Base-by-base conservation (phyloP, 2,329 filamentous ascomycete species). In the Claviceps pazoutovae region DNA sequence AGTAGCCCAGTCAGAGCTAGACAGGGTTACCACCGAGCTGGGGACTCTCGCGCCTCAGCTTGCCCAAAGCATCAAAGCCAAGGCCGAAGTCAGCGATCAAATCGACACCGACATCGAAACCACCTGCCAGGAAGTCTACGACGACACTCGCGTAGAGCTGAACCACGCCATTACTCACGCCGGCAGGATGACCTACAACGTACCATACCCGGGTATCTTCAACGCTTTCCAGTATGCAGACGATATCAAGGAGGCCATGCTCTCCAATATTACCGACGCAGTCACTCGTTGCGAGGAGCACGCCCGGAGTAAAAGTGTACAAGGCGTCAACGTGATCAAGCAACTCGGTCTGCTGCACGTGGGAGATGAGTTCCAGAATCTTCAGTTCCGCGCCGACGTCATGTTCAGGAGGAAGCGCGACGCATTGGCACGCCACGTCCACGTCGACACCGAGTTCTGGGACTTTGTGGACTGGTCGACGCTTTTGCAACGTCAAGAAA, bases 341-440 rank as follows among this genome's bases (percentile, higher is more conserved):
- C 84, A 88, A 58, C 77, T 97, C 1, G 93, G 93, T 26, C 73
- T 97, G 16, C 66, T 91, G 38, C 91, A 98, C 64, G 80, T 97
- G 5, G 91, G 91, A 9, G 82, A 93, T 59, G 85, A 91, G 60
- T 94, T 91, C 59, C 78, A 85, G 21, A 85, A 90, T 59, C 79
- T 96, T 46, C 87, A 82, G 58, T 96, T 98, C 80, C 82, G 86
- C 34, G 82, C 88, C 1, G 89, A 96, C 60, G 81, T 90, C 63
- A 97, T 98, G 93, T 98, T 97, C 74, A 83, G 82, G 54, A 82
- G 87, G 55, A 85, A 85, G 61, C 80, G 83, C 54, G 88, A 98
- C 65, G 80, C 82, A 2, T 72, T 95, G 42, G 89, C 88, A 5
- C 82, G 88, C 56, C 84, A 95, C 62, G 83, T 97, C 16, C 82